Percentiles rank a stretch among this genome's conserved stretches.
Evolutionary conservation across 805 yeast genomes (phyloP).

Genomic region (Zygotorulaspora danielsina): DNA sequence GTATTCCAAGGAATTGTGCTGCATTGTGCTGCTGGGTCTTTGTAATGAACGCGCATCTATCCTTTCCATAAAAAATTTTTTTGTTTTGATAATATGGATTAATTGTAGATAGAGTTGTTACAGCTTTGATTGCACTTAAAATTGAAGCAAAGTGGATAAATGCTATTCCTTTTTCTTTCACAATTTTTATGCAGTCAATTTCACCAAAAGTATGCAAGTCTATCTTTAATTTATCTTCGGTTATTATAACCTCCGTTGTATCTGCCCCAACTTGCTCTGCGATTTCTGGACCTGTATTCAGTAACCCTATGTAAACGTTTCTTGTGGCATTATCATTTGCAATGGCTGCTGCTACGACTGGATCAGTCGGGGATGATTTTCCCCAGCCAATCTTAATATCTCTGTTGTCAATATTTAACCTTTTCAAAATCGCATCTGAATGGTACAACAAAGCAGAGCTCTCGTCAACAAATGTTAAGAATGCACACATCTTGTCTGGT

Average conservation of each 20-base stretch:
- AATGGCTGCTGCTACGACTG: conserved; percentile 71
- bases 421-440: conserved; percentile 84
- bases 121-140: conserved; percentile 80
- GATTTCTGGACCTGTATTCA: conserved; percentile 47
- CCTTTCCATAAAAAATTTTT: conserved; percentile 88
- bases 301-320: conserved; percentile 83
- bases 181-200: conserved; percentile 78
- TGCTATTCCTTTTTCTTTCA: conserved; percentile 78
- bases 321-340: conserved; percentile 87
- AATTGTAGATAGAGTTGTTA: conserved; percentile 61
- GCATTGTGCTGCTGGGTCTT: conserved; percentile 96
- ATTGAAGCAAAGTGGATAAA: conserved; percentile 88
- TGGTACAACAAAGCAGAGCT: conserved; percentile 86
- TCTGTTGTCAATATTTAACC: conserved; percentile 72
- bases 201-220: conserved; percentile 74
- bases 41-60: conserved; percentile 89
- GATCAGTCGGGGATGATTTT: conserved; percentile 66
- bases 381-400: conserved; percentile 95
- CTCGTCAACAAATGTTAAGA: conserved; percentile 83
- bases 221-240: conserved; percentile 60
- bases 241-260: conserved; percentile 21
- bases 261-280: conserved; percentile 18
- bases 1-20: conserved; percentile 86
- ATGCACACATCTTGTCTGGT: conserved; percentile 86
- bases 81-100: conserved; percentile 66